Conservation (phyloP, 768 basidiomycete species). For the Postia placenta region DNA sequence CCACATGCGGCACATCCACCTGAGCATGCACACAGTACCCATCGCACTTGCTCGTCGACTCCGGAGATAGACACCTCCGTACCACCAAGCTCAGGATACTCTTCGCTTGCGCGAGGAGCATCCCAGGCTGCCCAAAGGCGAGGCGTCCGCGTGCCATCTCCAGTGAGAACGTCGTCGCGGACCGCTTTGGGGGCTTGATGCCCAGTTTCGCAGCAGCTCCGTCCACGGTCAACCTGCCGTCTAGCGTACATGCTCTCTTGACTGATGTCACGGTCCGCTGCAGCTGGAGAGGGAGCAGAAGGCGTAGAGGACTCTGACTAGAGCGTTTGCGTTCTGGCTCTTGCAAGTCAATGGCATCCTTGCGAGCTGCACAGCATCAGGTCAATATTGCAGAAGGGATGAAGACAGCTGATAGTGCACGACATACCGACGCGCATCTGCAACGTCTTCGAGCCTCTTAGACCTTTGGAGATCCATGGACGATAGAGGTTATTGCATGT, state of each 20-base stretch:
- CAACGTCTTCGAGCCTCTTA: not conserved
- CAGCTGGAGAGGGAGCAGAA: too few relatives aligned
- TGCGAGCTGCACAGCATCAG: not conserved
- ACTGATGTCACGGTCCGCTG: too few relatives aligned
- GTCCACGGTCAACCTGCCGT: too few relatives aligned
- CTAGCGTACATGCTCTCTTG: not conserved
- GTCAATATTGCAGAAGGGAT: not conserved
- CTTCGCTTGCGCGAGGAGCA: not conserved
- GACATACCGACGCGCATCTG: not conserved
- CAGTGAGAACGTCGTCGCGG: too few relatives aligned
- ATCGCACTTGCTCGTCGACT: not conserved
- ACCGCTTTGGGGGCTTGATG: too few relatives aligned
- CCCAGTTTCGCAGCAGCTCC: too few relatives aligned
- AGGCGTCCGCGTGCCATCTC: too few relatives aligned
- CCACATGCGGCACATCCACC: not conserved
- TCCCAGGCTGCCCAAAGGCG: too few relatives aligned
- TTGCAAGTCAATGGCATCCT: not conserved
- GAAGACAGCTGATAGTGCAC: too few relatives aligned
- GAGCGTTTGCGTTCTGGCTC: too few relatives aligned
- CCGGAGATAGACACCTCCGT: not conserved
- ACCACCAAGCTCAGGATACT: not conserved
- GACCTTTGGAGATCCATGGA: constrained; percentile 13
- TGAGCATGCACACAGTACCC: not conserved
- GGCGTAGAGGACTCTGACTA: too few relatives aligned
- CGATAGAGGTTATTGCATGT: constrained; percentile 19